Conservation (phyloP, 1,284 basidiomycete genomes). For the Anthracocystis setariae region DNA sequence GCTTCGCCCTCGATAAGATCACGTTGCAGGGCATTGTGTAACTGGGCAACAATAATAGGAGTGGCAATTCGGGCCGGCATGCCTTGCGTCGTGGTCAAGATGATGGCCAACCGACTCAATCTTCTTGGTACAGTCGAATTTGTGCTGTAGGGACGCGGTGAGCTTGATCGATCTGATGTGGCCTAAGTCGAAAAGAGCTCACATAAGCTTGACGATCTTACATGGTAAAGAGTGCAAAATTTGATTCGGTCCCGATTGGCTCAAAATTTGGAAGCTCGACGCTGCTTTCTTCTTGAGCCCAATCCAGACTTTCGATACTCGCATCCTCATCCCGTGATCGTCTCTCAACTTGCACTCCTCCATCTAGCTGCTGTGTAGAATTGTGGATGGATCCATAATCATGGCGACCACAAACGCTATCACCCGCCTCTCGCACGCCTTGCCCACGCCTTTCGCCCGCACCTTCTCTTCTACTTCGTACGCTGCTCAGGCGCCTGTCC, state of each 20-base stretch:
- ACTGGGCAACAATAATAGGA: too few relatives aligned
- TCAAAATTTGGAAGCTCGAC: conserved; percentile 17
- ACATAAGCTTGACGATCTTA: not conserved
- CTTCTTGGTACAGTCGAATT: too few relatives aligned
- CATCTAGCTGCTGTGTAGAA: too few relatives aligned
- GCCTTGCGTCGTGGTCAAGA: too few relatives aligned
- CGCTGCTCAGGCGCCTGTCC: conserved; percentile 34
- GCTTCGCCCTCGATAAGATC: too few relatives aligned
- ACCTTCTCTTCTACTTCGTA: conserved; percentile 32
- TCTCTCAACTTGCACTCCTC: too few relatives aligned
- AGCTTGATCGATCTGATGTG: not conserved
- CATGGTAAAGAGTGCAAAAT: not conserved
- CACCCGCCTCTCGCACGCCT: conserved; percentile 23
- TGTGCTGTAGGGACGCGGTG: too few relatives aligned
- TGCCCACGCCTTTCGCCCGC: conserved; percentile 19
- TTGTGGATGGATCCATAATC: not conserved
- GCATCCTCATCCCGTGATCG: not conserved
- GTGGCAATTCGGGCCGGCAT: too few relatives aligned
- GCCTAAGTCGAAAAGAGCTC: not conserved
- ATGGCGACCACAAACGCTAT: conserved; percentile 24
- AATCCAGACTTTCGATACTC: not conserved
- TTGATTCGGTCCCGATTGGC: conserved; percentile 10
- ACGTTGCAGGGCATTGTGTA: too few relatives aligned
- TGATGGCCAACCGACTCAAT: too few relatives aligned
- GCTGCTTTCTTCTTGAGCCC: not conserved